Conservation (phyloP, 495 filamentous ascomycete species). For the Xylaria longipes region DNA sequence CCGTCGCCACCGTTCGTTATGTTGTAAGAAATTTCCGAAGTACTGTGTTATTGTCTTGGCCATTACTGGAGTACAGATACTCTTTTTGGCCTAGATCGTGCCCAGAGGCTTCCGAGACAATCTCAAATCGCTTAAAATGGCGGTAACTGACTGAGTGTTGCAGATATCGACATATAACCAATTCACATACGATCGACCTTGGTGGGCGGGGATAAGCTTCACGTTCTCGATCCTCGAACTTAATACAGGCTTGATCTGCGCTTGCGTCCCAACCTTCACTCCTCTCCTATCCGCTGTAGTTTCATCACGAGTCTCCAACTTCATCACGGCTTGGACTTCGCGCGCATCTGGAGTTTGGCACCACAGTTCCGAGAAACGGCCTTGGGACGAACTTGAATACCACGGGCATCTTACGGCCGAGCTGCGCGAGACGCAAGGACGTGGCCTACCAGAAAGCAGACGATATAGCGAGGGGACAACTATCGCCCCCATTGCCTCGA, state of each 20-base stretch:
- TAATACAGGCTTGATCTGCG: conserved; percentile 53
- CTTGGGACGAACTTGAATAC: conserved; percentile 22
- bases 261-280: conserved; percentile 44
- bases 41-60: neutral
- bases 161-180: conserved; percentile 41
- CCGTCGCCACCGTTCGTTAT: conserved; percentile 45
- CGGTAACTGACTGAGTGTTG: neutral
- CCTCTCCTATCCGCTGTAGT: conserved; percentile 38
- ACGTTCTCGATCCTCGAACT: conserved; percentile 50
- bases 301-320: conserved; percentile 15
- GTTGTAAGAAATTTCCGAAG: conserved; percentile 15
- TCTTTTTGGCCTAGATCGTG: neutral
- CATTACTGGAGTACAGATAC: neutral
- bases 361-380: conserved; percentile 27
- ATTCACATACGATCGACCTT: conserved; percentile 40
- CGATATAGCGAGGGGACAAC: neutral
- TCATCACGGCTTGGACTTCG: conserved; percentile 30
- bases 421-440: neutral
- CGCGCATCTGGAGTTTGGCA: conserved; percentile 29
- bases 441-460: neutral
- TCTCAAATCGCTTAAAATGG: neutral
- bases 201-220: conserved; percentile 44
- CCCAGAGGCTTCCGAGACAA: neutral
- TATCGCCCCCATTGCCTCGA: conserved; percentile 2
- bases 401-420: conserved; percentile 3